Evolutionary conservation across 768 basidiomycete species (phyloP).

Genomic region (Austroboletus eburneus): DNA sequence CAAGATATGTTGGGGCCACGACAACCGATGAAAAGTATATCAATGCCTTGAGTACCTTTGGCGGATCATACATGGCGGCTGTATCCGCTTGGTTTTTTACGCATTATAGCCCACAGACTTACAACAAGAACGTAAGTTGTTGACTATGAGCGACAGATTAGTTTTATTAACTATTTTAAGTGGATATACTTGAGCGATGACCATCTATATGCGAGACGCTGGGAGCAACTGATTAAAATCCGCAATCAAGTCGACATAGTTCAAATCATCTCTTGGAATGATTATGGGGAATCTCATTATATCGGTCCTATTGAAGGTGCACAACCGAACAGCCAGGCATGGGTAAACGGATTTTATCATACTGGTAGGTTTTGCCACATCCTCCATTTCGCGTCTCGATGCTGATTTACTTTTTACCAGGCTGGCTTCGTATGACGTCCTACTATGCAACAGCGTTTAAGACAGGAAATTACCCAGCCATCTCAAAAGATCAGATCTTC

Average conservation of each 20-base stretch:
- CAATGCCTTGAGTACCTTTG: constrained; percentile 33
- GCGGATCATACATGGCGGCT: constrained; percentile 43
- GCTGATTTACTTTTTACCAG: constrained; percentile 28
- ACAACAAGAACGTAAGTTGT: constrained; percentile 66
- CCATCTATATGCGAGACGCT: constrained; percentile 61
- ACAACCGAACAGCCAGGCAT: constrained; percentile 65
- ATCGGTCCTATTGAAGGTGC: constrained; percentile 68
- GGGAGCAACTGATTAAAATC: constrained; percentile 59
- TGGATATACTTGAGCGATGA: constrained; percentile 66
- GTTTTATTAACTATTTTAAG: constrained; percentile 28
- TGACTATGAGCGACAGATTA: background rate
- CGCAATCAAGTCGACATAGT: constrained; percentile 57
- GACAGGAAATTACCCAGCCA: constrained; percentile 55
- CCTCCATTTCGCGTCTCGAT: background rate
- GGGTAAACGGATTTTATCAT: constrained; percentile 65
- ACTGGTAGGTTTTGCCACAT: constrained; percentile 32
- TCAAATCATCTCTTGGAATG: constrained; percentile 67
- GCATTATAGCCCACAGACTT: constrained; percentile 62
- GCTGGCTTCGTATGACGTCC: constrained; percentile 59
- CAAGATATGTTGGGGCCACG: constrained; percentile 41
- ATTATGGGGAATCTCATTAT: constrained; percentile 76
- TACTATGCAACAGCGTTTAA: constrained; percentile 74
- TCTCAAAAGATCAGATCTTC: constrained; percentile 57
- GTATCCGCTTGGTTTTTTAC: constrained; percentile 80
- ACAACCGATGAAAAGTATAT: constrained; percentile 56